Evolutionary conservation across 176 grass and related monocot species (phyloP), one percentile per base, ranked within the genome.

Genomic region (Echinochloa phyllopogon): DNA sequence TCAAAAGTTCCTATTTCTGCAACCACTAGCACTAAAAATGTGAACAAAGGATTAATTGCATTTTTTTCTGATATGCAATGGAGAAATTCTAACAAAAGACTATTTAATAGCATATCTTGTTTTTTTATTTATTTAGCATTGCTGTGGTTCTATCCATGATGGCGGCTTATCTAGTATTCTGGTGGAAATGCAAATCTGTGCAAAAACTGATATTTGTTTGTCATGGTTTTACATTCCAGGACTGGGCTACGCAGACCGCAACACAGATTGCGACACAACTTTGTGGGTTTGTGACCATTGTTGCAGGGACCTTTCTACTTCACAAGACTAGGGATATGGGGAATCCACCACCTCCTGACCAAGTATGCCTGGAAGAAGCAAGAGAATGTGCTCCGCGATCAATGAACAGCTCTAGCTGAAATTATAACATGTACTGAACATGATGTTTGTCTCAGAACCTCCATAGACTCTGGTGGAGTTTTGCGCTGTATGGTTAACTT

Each of bases 291-390:
- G 72, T 93, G 36, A 96, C 94, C 20, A 96, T 96, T 33, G 72
- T 93, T 5, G 89, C 88, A 5, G 94, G 89, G 13, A 96, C 86
- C 58, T 96, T 96, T 75, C 87, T 96, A 48, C 91, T 96, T 40
- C 94, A 96, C 88, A 96, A 93, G 85, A 93, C 91, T 21, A 91
- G 86, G 66, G 84, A 93, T 74, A 86, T 91, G 79, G 86, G 79
- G 13, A 91, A 83, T 74, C 56, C 81, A 17, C 37, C 50, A 21
- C 73, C 84, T 61, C 85, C 89, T 80, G 78, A 76, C 36, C 83
- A 89, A 82, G 65, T 79, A 58, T 87, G 79, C 82, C 27, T 85
- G 40, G 74, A 86, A 74, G 85, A 23, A 84, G 37, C 79, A 18
- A 25, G 70, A 78, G 68, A 82, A 71, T 80, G 65, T 65, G 49